Evolutionary conservation across 495 filamentous ascomycete species (phyloP).

Genomic region (Talaromyces nanjingensis): DNA sequence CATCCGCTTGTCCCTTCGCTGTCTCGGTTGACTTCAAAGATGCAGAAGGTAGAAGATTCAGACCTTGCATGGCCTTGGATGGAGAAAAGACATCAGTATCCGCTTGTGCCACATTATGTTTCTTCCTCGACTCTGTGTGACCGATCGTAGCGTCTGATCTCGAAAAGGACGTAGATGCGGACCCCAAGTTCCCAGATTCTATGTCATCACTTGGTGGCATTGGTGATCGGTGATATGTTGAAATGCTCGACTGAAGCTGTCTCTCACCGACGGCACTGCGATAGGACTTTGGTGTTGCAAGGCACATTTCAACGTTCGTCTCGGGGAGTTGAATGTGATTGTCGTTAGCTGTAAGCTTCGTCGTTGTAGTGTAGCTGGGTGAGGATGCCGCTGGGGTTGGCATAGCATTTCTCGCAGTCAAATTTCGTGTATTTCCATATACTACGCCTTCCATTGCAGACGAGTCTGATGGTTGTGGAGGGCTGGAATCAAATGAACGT

Average conservation of each 20-base stretch:
- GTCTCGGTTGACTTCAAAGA: not conserved
- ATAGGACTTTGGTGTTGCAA: not conserved
- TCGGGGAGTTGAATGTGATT: not conserved
- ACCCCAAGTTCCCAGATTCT: too few relatives aligned
- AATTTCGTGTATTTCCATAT: not conserved
- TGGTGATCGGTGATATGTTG: not conserved
- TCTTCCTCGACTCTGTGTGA: not conserved
- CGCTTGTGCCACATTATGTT: not conserved
- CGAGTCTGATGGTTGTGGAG: not conserved
- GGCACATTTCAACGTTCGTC: not conserved
- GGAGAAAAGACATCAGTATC: not conserved
- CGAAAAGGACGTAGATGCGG: not conserved
- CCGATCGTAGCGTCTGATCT: not conserved
- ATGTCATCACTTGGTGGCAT: not conserved
- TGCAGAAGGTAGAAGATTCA: not conserved
- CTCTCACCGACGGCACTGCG: not conserved
- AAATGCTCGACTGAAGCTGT: not conserved
- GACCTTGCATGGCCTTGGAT: not conserved
- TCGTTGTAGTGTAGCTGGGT: not conserved
- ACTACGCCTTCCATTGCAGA: not conserved
- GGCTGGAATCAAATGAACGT: not conserved
- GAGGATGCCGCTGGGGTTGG: not conserved
- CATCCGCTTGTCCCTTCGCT: not conserved
- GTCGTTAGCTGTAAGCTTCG: not conserved
- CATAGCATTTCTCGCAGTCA: not conserved